Conservation (phyloP, 495 filamentous ascomycete genomes). For the Recurvomyces mirabilis region DNA sequence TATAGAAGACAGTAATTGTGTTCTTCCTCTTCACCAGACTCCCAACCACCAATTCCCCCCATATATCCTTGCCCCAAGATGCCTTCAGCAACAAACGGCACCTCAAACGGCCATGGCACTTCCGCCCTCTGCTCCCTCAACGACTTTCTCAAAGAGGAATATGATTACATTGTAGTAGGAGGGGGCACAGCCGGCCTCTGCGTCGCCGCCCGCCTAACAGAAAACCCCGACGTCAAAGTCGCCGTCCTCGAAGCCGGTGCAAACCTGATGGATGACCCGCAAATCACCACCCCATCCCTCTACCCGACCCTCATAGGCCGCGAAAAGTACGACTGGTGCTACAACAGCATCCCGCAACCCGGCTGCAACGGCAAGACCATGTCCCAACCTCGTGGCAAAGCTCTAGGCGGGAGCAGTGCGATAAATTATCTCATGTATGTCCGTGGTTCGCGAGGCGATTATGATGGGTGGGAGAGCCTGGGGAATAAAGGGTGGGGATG, state of each 20-base stretch:
- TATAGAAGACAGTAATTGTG: no score
- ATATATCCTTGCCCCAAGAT: no score
- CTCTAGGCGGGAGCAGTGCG: conserved; percentile 16
- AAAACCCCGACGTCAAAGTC: conserved; percentile 20
- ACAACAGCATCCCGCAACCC: conserved; percentile 11
- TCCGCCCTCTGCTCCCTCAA: conserved; percentile 17
- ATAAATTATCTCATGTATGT: conserved; percentile 24
- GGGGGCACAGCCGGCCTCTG: conserved; percentile 24
- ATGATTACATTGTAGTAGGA: conserved; percentile 23
- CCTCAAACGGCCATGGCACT: conserved; percentile 2
- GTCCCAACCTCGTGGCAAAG: conserved; percentile 18
- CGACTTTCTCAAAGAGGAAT: conserved; percentile 14
- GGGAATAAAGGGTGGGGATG: conserved; percentile 15
- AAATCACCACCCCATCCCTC: conserved; percentile 17
- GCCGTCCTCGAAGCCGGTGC: conserved; percentile 22
- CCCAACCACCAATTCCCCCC: no score
- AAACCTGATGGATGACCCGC: conserved; percentile 20
- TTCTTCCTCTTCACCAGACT: no score
- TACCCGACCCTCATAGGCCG: conserved; percentile 20
- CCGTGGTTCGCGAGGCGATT: conserved; percentile 16
- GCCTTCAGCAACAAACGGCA: conserved; percentile 8
- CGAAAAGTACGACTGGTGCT: conserved; percentile 22
- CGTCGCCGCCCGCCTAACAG: conserved; percentile 20
- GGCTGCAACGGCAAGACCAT: conserved; percentile 9
- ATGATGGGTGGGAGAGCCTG: conserved; percentile 22